These are phyloP conservation scores for Phytophthora gonapodyides DNA, from an alignment of 352 stramenopile species.

Conservation along the genomic window DNA sequence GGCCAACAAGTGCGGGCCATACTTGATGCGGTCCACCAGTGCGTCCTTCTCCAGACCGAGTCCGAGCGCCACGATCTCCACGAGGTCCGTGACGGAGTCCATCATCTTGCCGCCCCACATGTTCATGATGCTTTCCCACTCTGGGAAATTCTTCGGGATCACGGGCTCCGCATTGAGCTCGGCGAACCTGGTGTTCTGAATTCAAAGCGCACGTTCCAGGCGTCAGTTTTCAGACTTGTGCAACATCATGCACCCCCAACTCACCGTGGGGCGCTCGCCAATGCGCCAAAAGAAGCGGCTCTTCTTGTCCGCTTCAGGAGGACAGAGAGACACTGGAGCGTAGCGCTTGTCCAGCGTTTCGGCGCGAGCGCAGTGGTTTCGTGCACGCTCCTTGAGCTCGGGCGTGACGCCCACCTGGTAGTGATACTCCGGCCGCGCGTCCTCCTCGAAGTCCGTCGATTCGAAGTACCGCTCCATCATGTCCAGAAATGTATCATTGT, in stretches of 20 bases:
- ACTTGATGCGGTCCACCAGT: constrained; percentile 79
- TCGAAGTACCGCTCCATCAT: constrained; percentile 95
- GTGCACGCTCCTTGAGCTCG: constrained; percentile 81
- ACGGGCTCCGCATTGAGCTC: constrained; percentile 90
- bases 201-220: background rate
- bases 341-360: constrained; percentile 59
- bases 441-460: constrained; percentile 83
- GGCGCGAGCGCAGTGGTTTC: constrained; percentile 82
- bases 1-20: constrained; percentile 90
- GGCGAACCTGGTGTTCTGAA: constrained; percentile 69
- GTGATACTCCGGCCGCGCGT: constrained; percentile 88
- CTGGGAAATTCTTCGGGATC: constrained; percentile 80
- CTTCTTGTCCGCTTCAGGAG: constrained; percentile 92
- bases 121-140: constrained; percentile 92
- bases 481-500: constrained; percentile 89
- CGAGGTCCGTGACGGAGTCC: constrained; percentile 73
- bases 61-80: constrained; percentile 88
- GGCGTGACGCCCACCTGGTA: constrained; percentile 92
- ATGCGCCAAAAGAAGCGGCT: constrained; percentile 95
- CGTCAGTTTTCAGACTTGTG: constrained; percentile 5
- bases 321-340: constrained; percentile 82
- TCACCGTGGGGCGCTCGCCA: constrained; percentile 62
- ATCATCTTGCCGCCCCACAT: constrained; percentile 93
- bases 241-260: background rate
- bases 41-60: constrained; percentile 83